Base-by-base conservation (phyloP, 2,329 filamentous ascomycete genomes). In the Chalaropsis thielavioides region DNA sequence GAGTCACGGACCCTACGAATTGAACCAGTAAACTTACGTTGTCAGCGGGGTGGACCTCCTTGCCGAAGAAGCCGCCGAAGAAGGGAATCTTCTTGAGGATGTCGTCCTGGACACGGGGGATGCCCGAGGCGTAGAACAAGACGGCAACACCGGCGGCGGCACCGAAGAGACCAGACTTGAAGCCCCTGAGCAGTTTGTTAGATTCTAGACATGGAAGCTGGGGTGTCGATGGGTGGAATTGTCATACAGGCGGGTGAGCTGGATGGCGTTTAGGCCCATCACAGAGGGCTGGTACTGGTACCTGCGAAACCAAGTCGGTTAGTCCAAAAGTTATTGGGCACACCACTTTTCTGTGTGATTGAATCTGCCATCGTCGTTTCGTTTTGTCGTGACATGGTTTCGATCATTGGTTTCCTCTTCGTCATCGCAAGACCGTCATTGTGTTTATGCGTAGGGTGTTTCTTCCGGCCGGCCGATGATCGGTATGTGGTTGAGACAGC, bases 41-140 rank as follows among this genome's bases (percentile, higher is more conserved):
- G 63, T 67, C 66, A 54, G 63, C 63, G 43, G 66, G 66, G 66
- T 67, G 66, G 51, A 67, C 51, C 49, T 62, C 44, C 63, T 67
- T 67, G 63, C 51, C 38, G 24, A 19, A 46, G n/a, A 27, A 17
- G 15, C 22, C 38, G 31, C 31, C 41, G 15, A 62, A 6, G 40
- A 63, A 63, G 54, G 61, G 38, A 62, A 76, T 66, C 75, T 83
- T 82, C 73, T 78, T 75, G 68, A 87, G 79, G 68, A 87, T 77
- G 70, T 87, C 84, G 60, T 72, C 72, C 74, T 83, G 76, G 69
- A 87, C 76, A 73, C 78, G 79, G 69, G 84, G 84, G 61, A 87
- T 80, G 69, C 84, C 83, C 49, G 83, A 85, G 69, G 81, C 77
- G 73, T 77, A 83, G 78, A 81, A 83, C 70, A 86, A 78, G 68